Base-by-base conservation (phyloP, 768 basidiomycete genomes). In the Amanita molliuscula region DNA sequence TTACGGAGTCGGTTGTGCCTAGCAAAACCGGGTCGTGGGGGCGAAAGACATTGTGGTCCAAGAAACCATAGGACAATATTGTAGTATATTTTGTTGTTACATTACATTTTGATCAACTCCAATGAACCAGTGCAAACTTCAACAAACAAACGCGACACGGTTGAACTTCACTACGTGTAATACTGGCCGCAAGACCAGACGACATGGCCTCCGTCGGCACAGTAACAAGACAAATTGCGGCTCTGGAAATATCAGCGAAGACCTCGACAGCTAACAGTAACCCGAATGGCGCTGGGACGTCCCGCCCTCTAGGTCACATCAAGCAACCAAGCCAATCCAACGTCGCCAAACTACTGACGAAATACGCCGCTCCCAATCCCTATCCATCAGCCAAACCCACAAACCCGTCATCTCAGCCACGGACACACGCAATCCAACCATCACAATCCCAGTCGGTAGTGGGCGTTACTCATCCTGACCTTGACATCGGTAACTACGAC, bases 401-500 rank as follows among this genome's bases (percentile, higher is more conserved):
- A 6, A 65, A 71, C 9, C 71, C 68, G 28, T 78, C 68, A 41
- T 70, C 74, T 15, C 50, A 42, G 21, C 53, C 18, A 16, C 35
- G 7, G 15, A 3, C 26, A 13, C 54, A 35, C 45, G 40, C 37
- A 28, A 37, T 41, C 52, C 50, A 28, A 50, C 51, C 13, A 35
- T 54, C 42, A 53, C 61, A 45, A 41, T 50, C 56, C 9, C 21
- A 55, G 25, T 58, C 53, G 29, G 57, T 52, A 6, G 54, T 52
- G 35, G 62, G 59, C 21, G 56, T 55, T 16, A 60, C 66, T 21
- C 68, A 68, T 38, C 53, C 64, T 5, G 53, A 63, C 8, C 65
- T 90, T 35, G 89, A 91, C 59, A 90, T 96, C 29, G 94, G 95
- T 25, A 76, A 70, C 41, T 99, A 99, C 63, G 95, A 99, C 55